Percentiles rank a stretch among this genome's conserved stretches.
Conservation (phyloP, 257 asterid genomes). For the Catharanthus roseus region DNA sequence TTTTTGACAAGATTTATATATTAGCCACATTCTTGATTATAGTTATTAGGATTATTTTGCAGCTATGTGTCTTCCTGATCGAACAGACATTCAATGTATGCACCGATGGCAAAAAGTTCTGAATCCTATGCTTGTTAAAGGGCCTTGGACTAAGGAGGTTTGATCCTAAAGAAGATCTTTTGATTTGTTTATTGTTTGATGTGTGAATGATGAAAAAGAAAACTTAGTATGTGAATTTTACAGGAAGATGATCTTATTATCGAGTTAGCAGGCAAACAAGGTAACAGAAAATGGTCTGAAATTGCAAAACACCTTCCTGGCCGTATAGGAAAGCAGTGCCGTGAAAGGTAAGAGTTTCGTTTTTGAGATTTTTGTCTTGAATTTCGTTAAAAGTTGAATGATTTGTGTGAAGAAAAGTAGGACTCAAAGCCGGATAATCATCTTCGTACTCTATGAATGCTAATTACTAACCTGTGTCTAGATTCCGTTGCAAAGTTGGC, state of each 20-base stretch:
- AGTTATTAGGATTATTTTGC: constrained; percentile 12
- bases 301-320: constrained; percentile 46
- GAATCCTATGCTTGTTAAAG: constrained; percentile 45
- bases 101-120: constrained; percentile 63
- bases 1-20: neutral
- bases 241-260: constrained; percentile 47
- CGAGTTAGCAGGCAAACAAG: constrained; percentile 32
- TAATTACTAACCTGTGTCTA: neutral
- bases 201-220: neutral
- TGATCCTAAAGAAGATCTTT: neutral
- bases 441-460: neutral
- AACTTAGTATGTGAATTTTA: constrained; percentile 11
- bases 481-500: neutral
- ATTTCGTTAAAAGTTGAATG: too few relatives aligned
- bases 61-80: constrained; percentile 43
- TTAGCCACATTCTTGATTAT: neutral
- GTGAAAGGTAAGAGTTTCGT: constrained; percentile 67
- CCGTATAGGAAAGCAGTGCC: constrained; percentile 58
- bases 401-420: too few relatives aligned
- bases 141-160: constrained; percentile 59
- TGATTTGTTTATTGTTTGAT: neutral
- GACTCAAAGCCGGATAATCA: neutral
- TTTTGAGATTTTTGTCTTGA: too few relatives aligned
- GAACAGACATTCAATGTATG: constrained; percentile 52
- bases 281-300: constrained; percentile 40